These are phyloP conservation scores for Pythium scleroteichum DNA, from an alignment of 352 stramenopile species.

Conservation along the genomic window DNA sequence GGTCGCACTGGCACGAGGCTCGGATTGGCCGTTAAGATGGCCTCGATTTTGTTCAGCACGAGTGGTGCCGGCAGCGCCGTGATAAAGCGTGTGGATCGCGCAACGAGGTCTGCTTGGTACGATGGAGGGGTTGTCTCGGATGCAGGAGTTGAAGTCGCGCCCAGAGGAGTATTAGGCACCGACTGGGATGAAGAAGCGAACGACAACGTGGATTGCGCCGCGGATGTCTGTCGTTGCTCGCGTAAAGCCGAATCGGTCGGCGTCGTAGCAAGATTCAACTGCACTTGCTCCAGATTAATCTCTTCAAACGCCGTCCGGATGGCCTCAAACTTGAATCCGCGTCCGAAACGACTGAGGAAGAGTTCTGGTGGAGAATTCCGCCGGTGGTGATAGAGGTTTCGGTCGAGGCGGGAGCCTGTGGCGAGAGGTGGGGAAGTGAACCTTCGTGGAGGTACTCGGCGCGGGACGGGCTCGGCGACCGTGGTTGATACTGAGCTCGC, in stretches of 20 bases:
- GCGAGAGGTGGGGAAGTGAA: constrained; percentile 66
- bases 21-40: constrained; percentile 42
- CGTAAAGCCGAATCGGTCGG: constrained; percentile 7
- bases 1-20: constrained; percentile 38
- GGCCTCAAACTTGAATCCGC: constrained; percentile 46
- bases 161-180: constrained; percentile 23
- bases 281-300: constrained; percentile 24
- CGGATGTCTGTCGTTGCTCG: neutral
- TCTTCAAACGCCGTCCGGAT: constrained; percentile 35
- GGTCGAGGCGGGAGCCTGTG: constrained; percentile 37
- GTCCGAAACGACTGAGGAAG: constrained; percentile 56
- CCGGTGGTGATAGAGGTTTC: constrained; percentile 37
- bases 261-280: constrained; percentile 19
- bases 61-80: constrained; percentile 62
- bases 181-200: constrained; percentile 19
- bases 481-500: neutral
- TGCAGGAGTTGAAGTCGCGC: neutral
- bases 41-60: constrained; percentile 68
- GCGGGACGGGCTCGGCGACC: too few species aligned
- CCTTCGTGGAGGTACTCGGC: neutral
- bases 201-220: neutral
- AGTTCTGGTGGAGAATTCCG: constrained; percentile 71
- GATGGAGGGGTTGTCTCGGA: constrained; percentile 33
- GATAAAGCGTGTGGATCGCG: constrained; percentile 72
- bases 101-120: constrained; percentile 59